Conservation (phyloP, 108 stramenopile genomes). For the Cylindrotheca fusiformis region DNA sequence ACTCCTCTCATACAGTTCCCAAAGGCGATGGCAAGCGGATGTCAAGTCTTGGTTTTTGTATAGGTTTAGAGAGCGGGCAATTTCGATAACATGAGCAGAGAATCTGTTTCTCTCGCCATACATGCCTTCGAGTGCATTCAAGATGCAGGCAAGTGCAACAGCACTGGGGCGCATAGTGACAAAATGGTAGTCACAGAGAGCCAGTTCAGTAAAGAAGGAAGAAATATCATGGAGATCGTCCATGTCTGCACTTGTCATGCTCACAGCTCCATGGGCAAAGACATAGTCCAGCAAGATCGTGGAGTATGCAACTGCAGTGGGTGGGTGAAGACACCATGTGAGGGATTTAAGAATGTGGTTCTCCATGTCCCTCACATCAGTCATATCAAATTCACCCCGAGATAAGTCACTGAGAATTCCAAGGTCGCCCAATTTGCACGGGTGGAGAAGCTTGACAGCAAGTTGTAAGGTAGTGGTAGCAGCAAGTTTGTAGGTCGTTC, state of each 20-base stretch:
- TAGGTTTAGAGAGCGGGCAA: constrained; percentile 16
- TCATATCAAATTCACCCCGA: constrained; percentile 66
- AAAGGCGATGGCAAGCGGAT: constrained; percentile 42
- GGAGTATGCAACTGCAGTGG: constrained; percentile 44
- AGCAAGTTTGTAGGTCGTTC: constrained; percentile 59
- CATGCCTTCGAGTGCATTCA: constrained; percentile 77
- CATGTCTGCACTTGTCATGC: constrained; percentile 32
- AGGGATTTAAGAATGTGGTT: constrained; percentile 37
- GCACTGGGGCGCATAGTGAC: constrained; percentile 34
- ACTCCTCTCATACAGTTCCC: constrained; percentile 65
- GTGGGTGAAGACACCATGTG: constrained; percentile 51
- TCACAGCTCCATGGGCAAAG: constrained; percentile 16
- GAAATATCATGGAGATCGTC: constrained; percentile 56
- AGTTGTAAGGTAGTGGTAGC: constrained; percentile 56
- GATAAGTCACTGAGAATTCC: constrained; percentile 60
- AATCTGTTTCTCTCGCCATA: constrained; percentile 36
- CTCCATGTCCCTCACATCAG: constrained; percentile 57
- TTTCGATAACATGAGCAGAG: constrained; percentile 19
- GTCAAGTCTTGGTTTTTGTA: constrained; percentile 34
- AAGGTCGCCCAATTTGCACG: constrained; percentile 55
- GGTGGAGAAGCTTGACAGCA: constrained; percentile 62
- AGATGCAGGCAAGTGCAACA: constrained; percentile 62
- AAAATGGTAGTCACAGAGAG: constrained; percentile 70
- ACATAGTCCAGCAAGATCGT: constrained; percentile 42
- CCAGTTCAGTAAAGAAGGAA: constrained; percentile 61